Evolutionary conservation across 768 basidiomycete genomes (phyloP).

Genomic region (Boletus subcaerulescens): DNA sequence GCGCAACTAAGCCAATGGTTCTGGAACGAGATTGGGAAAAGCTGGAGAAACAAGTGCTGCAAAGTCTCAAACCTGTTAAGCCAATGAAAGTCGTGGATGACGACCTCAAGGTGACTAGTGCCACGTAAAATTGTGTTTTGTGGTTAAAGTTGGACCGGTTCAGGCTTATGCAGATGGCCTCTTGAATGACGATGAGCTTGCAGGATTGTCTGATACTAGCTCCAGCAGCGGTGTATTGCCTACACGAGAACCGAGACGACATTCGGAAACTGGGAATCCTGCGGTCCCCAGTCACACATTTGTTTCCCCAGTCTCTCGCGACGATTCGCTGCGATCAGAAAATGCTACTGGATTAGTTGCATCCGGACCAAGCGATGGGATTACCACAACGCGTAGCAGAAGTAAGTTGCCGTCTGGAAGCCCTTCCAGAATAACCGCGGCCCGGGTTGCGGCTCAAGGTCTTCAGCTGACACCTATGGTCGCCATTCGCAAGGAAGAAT

Average conservation of each 20-base stretch:
- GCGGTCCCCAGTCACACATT: background rate
- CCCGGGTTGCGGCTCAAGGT: background rate
- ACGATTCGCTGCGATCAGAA: background rate
- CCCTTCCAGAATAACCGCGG: background rate
- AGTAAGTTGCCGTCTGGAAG: background rate
- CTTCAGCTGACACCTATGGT: background rate
- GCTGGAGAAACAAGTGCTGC: slow-evolving; percentile 16
- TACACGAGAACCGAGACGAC: background rate
- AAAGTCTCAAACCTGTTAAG: slow-evolving; percentile 9
- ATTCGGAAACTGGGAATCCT: background rate
- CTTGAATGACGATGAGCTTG: slow-evolving; percentile 35
- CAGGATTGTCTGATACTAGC: slow-evolving; percentile 12
- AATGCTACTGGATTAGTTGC: background rate
- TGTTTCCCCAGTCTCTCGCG: background rate
- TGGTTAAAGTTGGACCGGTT: slow-evolving; percentile 5
- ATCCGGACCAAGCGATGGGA: background rate
- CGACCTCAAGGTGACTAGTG: slow-evolving; percentile 20
- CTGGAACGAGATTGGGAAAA: slow-evolving; percentile 61
- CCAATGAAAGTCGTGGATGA: background rate
- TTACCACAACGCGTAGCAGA: background rate
- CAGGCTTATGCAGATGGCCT: slow-evolving; percentile 37
- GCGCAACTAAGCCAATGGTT: slow-evolving; percentile 38
- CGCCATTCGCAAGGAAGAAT: slow-evolving; percentile 12
- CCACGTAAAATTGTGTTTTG: background rate
- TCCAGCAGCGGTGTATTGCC: background rate